Base-by-base conservation (phyloP, 495 filamentous ascomycete genomes). In the Penicillium steckii region DNA sequence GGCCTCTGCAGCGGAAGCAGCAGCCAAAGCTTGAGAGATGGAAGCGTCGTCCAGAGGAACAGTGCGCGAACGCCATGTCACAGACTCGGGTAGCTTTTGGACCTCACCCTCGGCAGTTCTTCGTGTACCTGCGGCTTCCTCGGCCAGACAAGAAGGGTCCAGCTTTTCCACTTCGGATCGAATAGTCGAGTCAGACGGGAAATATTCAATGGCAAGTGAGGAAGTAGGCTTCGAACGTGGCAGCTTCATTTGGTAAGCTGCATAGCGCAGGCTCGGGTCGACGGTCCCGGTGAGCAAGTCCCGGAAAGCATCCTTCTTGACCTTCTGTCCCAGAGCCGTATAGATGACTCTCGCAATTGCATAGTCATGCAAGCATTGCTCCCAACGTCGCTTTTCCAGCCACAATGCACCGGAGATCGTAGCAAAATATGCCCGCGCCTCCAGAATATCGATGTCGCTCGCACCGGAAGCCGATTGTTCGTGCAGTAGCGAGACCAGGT, bases 201-300 rank as follows among this genome's bases (percentile, higher is more conserved):
- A 97, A 87, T 53, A 86, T 53, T 85, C 84, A 53, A 85, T 84
- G 4, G 91, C 85, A 48, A 97, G 85, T 4, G 83, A 80, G 1
- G 88, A 76, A 29, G 95, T 84, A 9, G 91, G 86, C 50, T 89
- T 82, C 7, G 88, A 95, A 17, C 94, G 82, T 0, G 93, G 86
- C 7, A 95, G 76, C 62, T 91, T 89, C 66, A 86, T 73, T 64
- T 96, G 89, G 70, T 97, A 97, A 4, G 95, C 92, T 3, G 90
- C 91, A 69, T 93, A 97, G 44, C 92, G 85, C 55, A 97, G 87
- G 50, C 91, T 96, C 6, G 93, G 92, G 61, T 99, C 95, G 42
- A 96, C 84, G 21, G 87, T 95, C 52, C 85, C 84, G 10, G 87
- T 83, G 27, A 97, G 72, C 15, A 96, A 78, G 37, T 99, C 94